Percentiles rank a stretch among this genome's conserved stretches.
Evolutionary conservation across 345 rosid genomes (phyloP).

Genomic region (Salix dunnii): DNA sequence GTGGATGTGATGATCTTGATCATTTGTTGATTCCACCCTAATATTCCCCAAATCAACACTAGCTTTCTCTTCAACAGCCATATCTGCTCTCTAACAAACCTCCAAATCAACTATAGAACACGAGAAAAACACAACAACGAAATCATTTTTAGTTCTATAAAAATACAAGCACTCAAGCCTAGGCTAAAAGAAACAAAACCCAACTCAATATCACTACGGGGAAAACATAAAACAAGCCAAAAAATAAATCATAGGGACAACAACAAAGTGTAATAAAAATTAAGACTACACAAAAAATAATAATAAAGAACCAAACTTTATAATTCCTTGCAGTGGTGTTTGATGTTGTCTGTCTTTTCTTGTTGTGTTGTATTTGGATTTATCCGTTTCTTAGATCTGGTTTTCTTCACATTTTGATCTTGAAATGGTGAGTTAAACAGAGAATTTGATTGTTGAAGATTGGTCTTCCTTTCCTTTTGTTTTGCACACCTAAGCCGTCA

Average conservation of each 20-base stretch:
- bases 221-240: neutral
- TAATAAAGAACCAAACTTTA: neutral
- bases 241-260: neutral
- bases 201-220: neutral
- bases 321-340: neutral
- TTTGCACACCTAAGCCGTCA: neutral
- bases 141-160: neutral
- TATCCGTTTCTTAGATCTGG: neutral
- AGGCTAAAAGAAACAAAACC: neutral
- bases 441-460: neutral
- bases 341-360: neutral
- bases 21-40: slow-evolving; percentile 18
- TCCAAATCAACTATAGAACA: neutral
- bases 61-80: slow-evolving; percentile 94
- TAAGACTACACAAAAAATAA: neutral
- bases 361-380: neutral
- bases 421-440: neutral
- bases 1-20: slow-evolving; percentile 17
- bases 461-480: neutral
- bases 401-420: slow-evolving; percentile 1
- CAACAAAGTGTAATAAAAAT: neutral
- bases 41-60: slow-evolving; percentile 51
- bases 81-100: slow-evolving; percentile 8
- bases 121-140: neutral
- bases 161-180: neutral